Evolutionary conservation across 768 basidiomycete genomes (phyloP).

Genomic region (Lactarius tabidus): DNA sequence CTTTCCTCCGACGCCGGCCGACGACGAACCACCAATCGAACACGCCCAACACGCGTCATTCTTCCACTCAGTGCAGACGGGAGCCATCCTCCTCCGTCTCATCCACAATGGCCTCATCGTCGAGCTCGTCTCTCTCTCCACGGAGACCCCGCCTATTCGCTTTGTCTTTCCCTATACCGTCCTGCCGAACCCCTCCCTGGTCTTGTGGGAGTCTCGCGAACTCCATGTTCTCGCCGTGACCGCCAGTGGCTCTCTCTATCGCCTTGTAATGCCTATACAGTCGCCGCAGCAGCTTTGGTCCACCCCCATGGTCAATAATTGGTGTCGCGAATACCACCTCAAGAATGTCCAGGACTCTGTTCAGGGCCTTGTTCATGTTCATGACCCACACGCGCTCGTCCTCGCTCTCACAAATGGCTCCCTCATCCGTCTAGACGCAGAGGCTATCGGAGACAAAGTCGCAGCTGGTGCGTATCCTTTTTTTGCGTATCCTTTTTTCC

Average conservation of each 20-base stretch:
- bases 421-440: slow-evolving; percentile 66
- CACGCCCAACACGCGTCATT: slow-evolving; percentile 67
- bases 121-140: slow-evolving; percentile 72
- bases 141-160: slow-evolving; percentile 61
- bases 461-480: slow-evolving; percentile 51
- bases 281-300: slow-evolving; percentile 26
- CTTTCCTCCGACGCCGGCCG: slow-evolving; percentile 40
- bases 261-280: slow-evolving; percentile 60
- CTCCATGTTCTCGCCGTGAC: slow-evolving; percentile 73
- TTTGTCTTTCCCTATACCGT: slow-evolving; percentile 73
- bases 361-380: slow-evolving; percentile 49
- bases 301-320: slow-evolving; percentile 40
- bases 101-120: slow-evolving; percentile 70
- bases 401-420: slow-evolving; percentile 58
- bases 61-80: slow-evolving; percentile 53
- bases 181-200: slow-evolving; percentile 60
- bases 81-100: slow-evolving; percentile 68
- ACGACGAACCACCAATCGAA: slow-evolving; percentile 50
- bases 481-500: not conserved
- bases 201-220: slow-evolving; percentile 44
- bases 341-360: slow-evolving; percentile 43
- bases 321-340: slow-evolving; percentile 64
- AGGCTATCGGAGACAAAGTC: slow-evolving; percentile 49
- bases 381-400: slow-evolving; percentile 63
- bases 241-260: slow-evolving; percentile 64